Conservation (phyloP, 345 rosid genomes). For the Nephelium lappaceum region DNA sequence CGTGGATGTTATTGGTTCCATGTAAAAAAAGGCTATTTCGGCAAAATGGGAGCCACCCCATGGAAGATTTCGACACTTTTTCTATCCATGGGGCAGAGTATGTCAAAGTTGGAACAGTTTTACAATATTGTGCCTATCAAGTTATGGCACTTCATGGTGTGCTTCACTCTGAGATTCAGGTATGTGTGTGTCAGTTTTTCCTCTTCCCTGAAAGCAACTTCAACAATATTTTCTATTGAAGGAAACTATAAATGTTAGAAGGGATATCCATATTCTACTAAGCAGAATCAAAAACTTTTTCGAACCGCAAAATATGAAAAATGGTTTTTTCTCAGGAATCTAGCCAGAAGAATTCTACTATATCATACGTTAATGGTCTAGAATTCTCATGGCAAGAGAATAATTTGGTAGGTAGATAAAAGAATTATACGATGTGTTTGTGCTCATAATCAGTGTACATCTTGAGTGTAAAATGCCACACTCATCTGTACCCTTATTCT, state of each 20-base stretch:
- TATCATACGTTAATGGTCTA: slow-evolving; percentile 7
- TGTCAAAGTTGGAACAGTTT: slow-evolving; percentile 66
- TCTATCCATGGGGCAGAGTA: slow-evolving; percentile 76
- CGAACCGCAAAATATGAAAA: slow-evolving; percentile 4
- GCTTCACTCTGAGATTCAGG: slow-evolving; percentile 74
- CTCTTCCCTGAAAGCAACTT: not conserved
- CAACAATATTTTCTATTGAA: not conserved
- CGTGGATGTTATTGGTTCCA: slow-evolving; percentile 17
- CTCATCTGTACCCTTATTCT: slow-evolving; percentile 3
- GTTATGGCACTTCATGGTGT: slow-evolving; percentile 81
- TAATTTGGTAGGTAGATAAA: not conserved
- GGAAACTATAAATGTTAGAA: not conserved
- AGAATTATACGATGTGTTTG: slow-evolving; percentile 27
- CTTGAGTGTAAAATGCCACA: not conserved
- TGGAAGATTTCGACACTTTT: slow-evolving; percentile 61
- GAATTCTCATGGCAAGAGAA: slow-evolving; percentile 20
- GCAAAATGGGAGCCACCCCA: slow-evolving; percentile 84
- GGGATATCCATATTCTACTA: slow-evolving; percentile 35
- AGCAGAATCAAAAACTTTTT: slow-evolving; percentile 31
- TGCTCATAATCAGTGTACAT: slow-evolving; percentile 25
- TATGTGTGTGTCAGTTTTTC: slow-evolving; percentile 23
- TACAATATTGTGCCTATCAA: slow-evolving; percentile 63
- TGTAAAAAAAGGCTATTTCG: slow-evolving; percentile 41
- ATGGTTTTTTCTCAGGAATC: slow-evolving; percentile 21
- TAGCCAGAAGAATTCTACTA: not conserved